A percentile compares a stretch with the other conserved stretches of the same genome.
Evolutionary conservation across 305 asterid species (phyloP).

Genomic region (Fraxinus platypoda): DNA sequence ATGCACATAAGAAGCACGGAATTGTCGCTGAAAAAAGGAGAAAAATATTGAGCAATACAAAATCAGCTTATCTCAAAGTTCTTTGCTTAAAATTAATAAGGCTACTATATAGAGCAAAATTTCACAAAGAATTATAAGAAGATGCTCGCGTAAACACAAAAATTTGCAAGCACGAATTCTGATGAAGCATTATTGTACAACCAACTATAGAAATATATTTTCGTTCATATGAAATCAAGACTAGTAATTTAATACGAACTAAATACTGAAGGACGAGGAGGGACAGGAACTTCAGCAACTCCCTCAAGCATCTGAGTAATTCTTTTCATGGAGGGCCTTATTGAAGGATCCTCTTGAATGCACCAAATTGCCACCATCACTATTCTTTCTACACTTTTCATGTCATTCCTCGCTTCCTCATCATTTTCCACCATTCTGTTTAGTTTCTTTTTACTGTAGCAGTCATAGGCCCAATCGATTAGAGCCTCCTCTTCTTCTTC

Average conservation of each 20-base stretch:
- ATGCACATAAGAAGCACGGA: no score
- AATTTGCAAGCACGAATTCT: no score
- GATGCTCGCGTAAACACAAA: no score
- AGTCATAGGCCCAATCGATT: constrained; percentile 35
- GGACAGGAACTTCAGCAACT: constrained; percentile 28
- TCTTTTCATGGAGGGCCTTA: constrained; percentile 41
- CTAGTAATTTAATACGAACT: background rate
- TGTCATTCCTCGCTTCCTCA: constrained; percentile 32
- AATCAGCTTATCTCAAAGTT: background rate
- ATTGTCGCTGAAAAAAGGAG: no score
- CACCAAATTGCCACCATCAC: constrained; percentile 44
- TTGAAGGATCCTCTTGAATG: constrained; percentile 38
- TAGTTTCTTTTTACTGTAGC: constrained; percentile 22
- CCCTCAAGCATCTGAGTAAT: constrained; percentile 38
- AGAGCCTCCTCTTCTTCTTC: constrained; percentile 30
- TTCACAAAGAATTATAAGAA: no score
- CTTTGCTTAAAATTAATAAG: background rate
- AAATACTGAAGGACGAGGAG: constrained; percentile 26
- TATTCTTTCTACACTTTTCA: constrained; percentile 29
- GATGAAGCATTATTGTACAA: no score
- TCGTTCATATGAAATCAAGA: background rate
- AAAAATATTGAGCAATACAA: no score
- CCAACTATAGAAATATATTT: background rate
- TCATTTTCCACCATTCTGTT: constrained; percentile 33
- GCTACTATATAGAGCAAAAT: no score